Evolutionary conservation across 1,284 basidiomycete genomes (phyloP).

Genomic region (Marasmius fiardii): DNA sequence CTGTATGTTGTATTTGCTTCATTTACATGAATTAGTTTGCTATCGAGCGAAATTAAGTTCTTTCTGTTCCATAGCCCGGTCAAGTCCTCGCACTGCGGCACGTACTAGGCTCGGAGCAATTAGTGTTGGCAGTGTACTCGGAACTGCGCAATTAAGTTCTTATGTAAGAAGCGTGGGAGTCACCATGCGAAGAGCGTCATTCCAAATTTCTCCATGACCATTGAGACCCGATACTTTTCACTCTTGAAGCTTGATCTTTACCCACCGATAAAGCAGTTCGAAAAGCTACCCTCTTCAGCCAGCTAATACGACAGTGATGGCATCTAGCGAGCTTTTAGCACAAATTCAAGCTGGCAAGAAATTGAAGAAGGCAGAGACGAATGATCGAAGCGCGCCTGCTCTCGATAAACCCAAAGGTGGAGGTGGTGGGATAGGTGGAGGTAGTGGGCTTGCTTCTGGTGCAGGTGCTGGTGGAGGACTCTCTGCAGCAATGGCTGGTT

Average conservation of each 20-base stretch:
- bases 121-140: too few relatives aligned
- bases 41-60: neutral
- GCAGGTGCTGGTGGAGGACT: slow-evolving; percentile 37
- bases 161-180: too few relatives aligned
- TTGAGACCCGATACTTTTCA: too few relatives aligned
- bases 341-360: slow-evolving; percentile 79
- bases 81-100: neutral
- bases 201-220: too few relatives aligned
- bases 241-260: too few relatives aligned
- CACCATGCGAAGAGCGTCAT: neutral
- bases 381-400: slow-evolving; percentile 75
- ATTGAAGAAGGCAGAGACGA: slow-evolving; percentile 78
- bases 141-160: too few relatives aligned
- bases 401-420: slow-evolving; percentile 52
- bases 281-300: neutral
- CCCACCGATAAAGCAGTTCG: neutral
- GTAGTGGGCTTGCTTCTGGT: slow-evolving; percentile 29
- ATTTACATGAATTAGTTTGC: too few relatives aligned
- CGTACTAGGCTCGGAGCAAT: too few relatives aligned
- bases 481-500: slow-evolving; percentile 26
- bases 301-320: slow-evolving; percentile 40
- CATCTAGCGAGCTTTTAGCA: slow-evolving; percentile 65
- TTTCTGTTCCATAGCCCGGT: neutral
- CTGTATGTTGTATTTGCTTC: neutral
- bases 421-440: slow-evolving; percentile 41